Conservation (phyloP, 257 asterid species). For the Solanum habrochaites region DNA sequence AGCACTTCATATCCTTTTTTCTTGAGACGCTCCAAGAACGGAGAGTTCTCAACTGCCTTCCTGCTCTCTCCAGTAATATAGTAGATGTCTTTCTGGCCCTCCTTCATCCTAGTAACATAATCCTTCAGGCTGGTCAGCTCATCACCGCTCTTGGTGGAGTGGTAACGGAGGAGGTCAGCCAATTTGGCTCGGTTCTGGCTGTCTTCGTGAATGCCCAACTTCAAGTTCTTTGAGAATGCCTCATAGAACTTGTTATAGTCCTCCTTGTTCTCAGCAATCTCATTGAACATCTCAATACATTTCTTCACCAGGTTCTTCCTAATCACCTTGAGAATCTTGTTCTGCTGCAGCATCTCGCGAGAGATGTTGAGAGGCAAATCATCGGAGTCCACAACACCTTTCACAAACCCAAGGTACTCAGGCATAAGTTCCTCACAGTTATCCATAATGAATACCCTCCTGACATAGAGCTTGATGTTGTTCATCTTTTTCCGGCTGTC, state of each 20-base stretch:
- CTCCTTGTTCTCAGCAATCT: slow-evolving; percentile 74
- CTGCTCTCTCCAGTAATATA: slow-evolving; percentile 77
- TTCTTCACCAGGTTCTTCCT: slow-evolving; percentile 74
- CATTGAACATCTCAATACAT: slow-evolving; percentile 75
- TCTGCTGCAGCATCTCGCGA: slow-evolving; percentile 70
- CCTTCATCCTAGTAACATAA: slow-evolving; percentile 80
- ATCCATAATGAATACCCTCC: slow-evolving; percentile 77
- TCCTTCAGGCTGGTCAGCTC: slow-evolving; percentile 74
- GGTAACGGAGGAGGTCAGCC: slow-evolving; percentile 58
- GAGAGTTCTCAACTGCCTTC: slow-evolving; percentile 71
- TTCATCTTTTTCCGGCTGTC: slow-evolving; percentile 66
- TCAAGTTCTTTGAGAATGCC: slow-evolving; percentile 70
- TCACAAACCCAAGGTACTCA: slow-evolving; percentile 59
- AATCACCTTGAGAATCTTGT: slow-evolving; percentile 68
- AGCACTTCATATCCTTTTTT: slow-evolving; percentile 76
- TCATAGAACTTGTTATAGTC: slow-evolving; percentile 67
- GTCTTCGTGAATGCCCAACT: slow-evolving; percentile 71
- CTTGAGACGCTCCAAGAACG: slow-evolving; percentile 68
- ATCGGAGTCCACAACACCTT: slow-evolving; percentile 75
- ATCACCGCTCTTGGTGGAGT: slow-evolving; percentile 75
- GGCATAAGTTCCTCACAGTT: slow-evolving; percentile 76
- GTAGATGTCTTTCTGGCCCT: slow-evolving; percentile 74
- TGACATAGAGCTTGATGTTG: slow-evolving; percentile 66
- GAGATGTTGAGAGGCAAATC: slow-evolving; percentile 76
- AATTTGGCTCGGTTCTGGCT: slow-evolving; percentile 63